These are phyloP conservation scores for Fusarium transvaalense DNA, from an alignment of 2,329 filamentous ascomycete species.

Conservation along the genomic window DNA sequence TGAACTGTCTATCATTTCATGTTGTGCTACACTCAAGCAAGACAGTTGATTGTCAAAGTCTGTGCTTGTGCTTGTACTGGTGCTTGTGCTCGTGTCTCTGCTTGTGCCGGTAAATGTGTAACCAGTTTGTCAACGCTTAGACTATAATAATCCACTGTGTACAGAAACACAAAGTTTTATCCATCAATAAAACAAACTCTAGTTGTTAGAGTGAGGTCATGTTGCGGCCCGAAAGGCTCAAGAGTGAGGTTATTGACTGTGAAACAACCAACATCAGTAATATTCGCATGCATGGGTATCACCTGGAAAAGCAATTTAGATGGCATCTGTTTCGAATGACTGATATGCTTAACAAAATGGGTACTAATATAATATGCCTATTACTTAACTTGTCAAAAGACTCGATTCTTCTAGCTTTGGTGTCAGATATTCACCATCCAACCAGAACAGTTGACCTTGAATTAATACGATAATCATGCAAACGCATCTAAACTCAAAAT, in stretches of 20 bases:
- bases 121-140: conserved; percentile 23
- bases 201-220: not conserved
- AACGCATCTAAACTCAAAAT: not conserved
- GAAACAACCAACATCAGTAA: not conserved
- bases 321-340: no score
- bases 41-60: conserved; percentile 6
- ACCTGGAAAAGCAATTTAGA: no score
- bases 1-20: not conserved
- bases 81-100: conserved; percentile 22
- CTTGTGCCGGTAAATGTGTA: conserved; percentile 18
- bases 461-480: not conserved
- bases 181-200: not conserved
- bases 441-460: no score
- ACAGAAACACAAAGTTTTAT: not conserved
- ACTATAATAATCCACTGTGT: not conserved
- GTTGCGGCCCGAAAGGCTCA: not conserved
- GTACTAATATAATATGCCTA: no score
- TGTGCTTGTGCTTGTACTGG: no score
- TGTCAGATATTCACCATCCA: no score
- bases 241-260: not conserved
- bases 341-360: no score
- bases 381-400: no score
- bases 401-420: no score
- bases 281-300: no score
- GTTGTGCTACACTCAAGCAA: not conserved